phyloP scores from a whole-genome alignment of 441 rosid species.

The Dalechampia spathulata region DNA sequence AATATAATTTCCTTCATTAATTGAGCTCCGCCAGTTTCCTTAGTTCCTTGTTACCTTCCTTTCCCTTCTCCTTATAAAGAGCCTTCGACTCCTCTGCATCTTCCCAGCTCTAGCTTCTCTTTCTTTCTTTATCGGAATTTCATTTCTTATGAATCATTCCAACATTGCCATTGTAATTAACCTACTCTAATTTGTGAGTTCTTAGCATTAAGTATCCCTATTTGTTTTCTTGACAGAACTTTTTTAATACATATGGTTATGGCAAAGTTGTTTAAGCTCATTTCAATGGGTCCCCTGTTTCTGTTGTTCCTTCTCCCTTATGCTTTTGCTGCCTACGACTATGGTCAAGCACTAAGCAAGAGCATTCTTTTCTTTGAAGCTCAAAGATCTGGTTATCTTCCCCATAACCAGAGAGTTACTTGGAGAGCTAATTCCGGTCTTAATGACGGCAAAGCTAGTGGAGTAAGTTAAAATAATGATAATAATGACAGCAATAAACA shows the following conservation, averaged over 20 bases:
- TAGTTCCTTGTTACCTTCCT: too few relatives aligned
- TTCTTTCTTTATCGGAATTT: conserved; percentile 24
- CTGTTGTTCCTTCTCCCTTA: conserved; percentile 43
- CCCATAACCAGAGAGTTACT: conserved; percentile 72
- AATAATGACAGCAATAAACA: too few relatives aligned
- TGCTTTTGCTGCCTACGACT: conserved; percentile 76
- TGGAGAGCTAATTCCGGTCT: conserved; percentile 97
- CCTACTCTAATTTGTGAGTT: conserved; percentile 1
- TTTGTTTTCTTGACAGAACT: too few relatives aligned
- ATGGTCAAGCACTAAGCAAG: conserved; percentile 76
- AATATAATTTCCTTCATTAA: conserved; percentile 20
- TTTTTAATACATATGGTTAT: conserved; percentile 6
- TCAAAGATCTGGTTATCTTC: conserved; percentile 92
- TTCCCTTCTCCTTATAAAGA: conserved; percentile 39
- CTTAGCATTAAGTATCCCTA: conserved; percentile 1
- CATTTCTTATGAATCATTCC: conserved; percentile 30
- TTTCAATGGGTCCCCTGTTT: conserved; percentile 36
- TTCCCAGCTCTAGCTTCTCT: conserved; percentile 21
- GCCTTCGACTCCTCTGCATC: conserved; percentile 7
- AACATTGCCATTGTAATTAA: conserved; percentile 32
- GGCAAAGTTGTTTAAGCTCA: conserved; percentile 25
- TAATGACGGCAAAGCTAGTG: conserved; percentile 84
- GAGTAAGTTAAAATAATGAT: conserved; percentile 37
- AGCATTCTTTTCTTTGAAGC: conserved; percentile 97
- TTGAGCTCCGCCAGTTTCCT: conserved; percentile 37